Conservation (phyloP, 2,329 filamentous ascomycete genomes). For the Pyricularia pennisetigena region DNA sequence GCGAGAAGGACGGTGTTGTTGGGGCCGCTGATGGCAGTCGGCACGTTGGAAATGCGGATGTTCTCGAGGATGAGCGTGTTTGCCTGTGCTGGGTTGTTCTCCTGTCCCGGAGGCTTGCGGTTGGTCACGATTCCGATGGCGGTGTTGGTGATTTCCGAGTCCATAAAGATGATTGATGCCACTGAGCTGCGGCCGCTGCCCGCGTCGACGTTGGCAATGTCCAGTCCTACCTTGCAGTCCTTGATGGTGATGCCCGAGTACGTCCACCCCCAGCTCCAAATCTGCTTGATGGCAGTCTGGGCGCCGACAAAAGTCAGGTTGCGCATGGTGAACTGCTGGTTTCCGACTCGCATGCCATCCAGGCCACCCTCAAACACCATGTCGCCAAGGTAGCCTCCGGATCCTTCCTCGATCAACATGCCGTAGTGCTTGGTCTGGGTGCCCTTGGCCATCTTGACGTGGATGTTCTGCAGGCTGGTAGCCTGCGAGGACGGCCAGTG, state of each 20-base stretch:
- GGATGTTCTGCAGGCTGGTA: conserved; percentile 47
- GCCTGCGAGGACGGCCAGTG: conserved; percentile 64
- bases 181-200: conserved; percentile 46
- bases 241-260: conserved; percentile 57
- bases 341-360: conserved; percentile 46
- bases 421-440: conserved; percentile 41
- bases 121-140: conserved; percentile 66
- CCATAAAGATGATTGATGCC: conserved; percentile 65
- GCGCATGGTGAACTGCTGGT: conserved; percentile 62
- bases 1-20: conserved; percentile 40
- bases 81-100: conserved; percentile 24
- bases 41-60: conserved; percentile 29
- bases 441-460: conserved; percentile 38
- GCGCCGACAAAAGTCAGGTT: conserved; percentile 58
- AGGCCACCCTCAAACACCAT: conserved; percentile 61
- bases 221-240: conserved; percentile 55
- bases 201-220: conserved; percentile 44
- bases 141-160: conserved; percentile 61
- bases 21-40: conserved; percentile 31
- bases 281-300: conserved; percentile 58
- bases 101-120: conserved; percentile 19
- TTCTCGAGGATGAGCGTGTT: conserved; percentile 40
- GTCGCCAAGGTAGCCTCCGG: conserved; percentile 59
- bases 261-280: conserved; percentile 71
- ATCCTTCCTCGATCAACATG: conserved; percentile 54